phyloP scores from a whole-genome alignment of 768 basidiomycete genomes.

The Sarcodon sp. region DNA sequence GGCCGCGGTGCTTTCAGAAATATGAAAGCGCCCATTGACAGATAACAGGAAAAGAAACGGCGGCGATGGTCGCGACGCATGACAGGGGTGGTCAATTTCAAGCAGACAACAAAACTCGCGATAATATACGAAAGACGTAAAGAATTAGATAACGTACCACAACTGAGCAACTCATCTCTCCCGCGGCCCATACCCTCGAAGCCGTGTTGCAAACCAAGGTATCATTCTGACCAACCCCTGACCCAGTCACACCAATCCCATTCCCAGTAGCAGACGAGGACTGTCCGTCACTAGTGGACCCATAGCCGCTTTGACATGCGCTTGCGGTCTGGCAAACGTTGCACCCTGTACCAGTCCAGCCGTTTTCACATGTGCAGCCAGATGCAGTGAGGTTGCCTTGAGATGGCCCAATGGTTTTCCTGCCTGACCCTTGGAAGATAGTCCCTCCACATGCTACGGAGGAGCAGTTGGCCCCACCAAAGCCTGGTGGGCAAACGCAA shows the following conservation, averaged over 20 bases:
- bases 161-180: slow-evolving; percentile 80
- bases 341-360: slow-evolving; percentile 71
- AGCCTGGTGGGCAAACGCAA: slow-evolving; percentile 76
- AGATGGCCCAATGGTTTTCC: slow-evolving; percentile 31
- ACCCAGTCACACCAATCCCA: slow-evolving; percentile 12
- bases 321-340: slow-evolving; percentile 62
- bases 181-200: slow-evolving; percentile 62
- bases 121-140: neutral
- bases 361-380: slow-evolving; percentile 55
- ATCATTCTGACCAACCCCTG: slow-evolving; percentile 32
- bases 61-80: no score
- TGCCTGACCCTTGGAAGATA: slow-evolving; percentile 58
- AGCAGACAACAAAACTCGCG: neutral
- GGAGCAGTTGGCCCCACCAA: slow-evolving; percentile 60
- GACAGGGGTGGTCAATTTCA: neutral
- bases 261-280: slow-evolving; percentile 14
- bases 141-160: slow-evolving; percentile 33
- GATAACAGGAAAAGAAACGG: neutral
- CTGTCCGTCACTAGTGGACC: slow-evolving; percentile 23
- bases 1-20: no score
- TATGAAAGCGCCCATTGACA: neutral
- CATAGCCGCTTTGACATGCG: slow-evolving; percentile 58
- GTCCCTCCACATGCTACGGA: slow-evolving; percentile 70
- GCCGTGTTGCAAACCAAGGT: slow-evolving; percentile 62
- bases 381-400: slow-evolving; percentile 57